phyloP scores from a whole-genome alignment of 2,329 filamentous ascomycete species.

The Fonsecaea monophora region DNA sequence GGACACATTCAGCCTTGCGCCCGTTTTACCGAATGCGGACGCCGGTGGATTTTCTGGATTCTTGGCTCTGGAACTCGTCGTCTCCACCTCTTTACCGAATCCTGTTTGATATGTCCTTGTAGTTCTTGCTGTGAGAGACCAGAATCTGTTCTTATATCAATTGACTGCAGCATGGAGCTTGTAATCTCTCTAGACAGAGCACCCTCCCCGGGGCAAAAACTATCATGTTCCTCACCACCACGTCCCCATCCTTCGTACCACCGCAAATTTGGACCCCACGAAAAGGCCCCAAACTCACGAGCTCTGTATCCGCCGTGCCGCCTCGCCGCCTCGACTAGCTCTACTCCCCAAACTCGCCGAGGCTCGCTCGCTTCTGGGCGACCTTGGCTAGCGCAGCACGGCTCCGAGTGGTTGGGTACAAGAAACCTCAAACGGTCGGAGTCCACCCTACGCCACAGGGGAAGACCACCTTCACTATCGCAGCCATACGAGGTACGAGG shows the following conservation, averaged over 20 bases:
- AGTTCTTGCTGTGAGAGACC: not conserved
- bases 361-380: not conserved
- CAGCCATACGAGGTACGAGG: no score
- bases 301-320: not conserved
- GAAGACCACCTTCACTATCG: no score
- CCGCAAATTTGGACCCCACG: not conserved
- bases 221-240: no score
- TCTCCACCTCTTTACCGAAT: not conserved
- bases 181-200: not conserved
- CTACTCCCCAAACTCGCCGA: not conserved
- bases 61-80: not conserved
- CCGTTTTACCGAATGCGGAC: not conserved
- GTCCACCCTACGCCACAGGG: not conserved
- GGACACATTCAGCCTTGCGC: not conserved
- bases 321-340: not conserved
- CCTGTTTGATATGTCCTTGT: no score
- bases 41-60: not conserved
- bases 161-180: not conserved
- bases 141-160: not conserved
- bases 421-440: not conserved
- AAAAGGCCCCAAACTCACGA: not conserved
- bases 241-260: not conserved
- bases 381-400: not conserved
- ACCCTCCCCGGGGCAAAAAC: no score
- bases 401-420: not conserved